Base-by-base conservation (phyloP, 1,139 yeast genomes). In the Blastobotrys capitulatus region DNA sequence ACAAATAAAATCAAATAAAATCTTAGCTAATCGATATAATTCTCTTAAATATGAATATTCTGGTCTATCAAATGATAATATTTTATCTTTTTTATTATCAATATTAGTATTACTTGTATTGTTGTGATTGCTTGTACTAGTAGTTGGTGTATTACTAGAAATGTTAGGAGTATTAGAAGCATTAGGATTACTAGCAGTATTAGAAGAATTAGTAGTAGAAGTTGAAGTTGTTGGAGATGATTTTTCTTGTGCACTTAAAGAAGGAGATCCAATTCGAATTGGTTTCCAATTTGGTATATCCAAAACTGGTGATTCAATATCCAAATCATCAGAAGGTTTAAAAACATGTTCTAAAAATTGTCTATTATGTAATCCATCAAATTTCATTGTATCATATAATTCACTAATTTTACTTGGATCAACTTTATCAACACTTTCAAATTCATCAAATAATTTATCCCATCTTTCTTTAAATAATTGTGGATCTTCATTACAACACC, bases 401-500 rank as follows among this genome's bases (percentile, higher is more conserved):
- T 94, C 99, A 41, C 96, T 86, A 52, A 94, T 92, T 69, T 92
- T 92, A 1, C 97, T 85, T 18, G 99, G 99, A 68, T 94, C 98
- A 1, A 95, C 96, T 68, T 94, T 94, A 59, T 94, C 99, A 44
- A 89, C 95, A 46, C 87, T 82, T 32, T 83, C 82, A 69, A 94
- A 94, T 67, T 94, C 99, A 58, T 82, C 86, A 68, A 94, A 94
- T 46, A 94, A 73, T 66, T 94, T 94, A 61, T 92, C 97, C 99
- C 99, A 94, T 63, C 99, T 78, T 70, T 94, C 99, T 57, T 82
- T 83, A 69, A 94, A 92, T 54, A 94, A 70, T 54, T 77, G 71
- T 1, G 98, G 92, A 65, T 92, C 97, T 66, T 94, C 99, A 26
- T 89, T 94, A 69, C 97, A 90, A 65, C 99, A 94, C 99, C 99